A percentile compares a stretch with the other conserved stretches of the same genome.
These are phyloP conservation scores for Kodamaea suecica DNA, from an alignment of 1,139 yeast species.

Conservation along the genomic window DNA sequence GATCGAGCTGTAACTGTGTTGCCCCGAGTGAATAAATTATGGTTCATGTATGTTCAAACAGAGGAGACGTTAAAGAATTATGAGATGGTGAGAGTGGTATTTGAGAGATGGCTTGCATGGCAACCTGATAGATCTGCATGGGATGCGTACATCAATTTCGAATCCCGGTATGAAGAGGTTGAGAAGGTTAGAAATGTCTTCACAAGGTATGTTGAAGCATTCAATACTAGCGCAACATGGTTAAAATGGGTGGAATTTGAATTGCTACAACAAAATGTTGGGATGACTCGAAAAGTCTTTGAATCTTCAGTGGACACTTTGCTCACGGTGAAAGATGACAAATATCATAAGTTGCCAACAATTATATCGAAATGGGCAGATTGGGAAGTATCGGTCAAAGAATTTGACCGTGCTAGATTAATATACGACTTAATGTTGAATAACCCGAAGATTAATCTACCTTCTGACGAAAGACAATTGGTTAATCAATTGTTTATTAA, in stretches of 20 bases:
- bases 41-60: constrained; percentile 79
- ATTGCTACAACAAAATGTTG: constrained; percentile 20
- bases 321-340: constrained; percentile 22
- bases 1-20: constrained; percentile 73
- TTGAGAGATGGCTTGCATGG: constrained; percentile 82
- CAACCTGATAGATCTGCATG: constrained; percentile 64
- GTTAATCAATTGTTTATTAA: constrained; percentile 51
- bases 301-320: constrained; percentile 60
- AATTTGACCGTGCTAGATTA: constrained; percentile 62
- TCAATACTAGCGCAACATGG: constrained; percentile 63
- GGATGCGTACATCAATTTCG: constrained; percentile 73
- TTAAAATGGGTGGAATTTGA: constrained; percentile 42
- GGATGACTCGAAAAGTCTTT: constrained; percentile 58
- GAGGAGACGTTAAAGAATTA: constrained; percentile 77
- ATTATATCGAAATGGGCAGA: constrained; percentile 53
- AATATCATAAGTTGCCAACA: constrained; percentile 22
- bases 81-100: constrained; percentile 60
- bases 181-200: constrained; percentile 58
- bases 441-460: constrained; percentile 28
- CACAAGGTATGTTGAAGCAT: constrained; percentile 52
- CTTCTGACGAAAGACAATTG: constrained; percentile 34
- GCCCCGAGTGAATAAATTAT: constrained; percentile 79
- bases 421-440: constrained; percentile 53
- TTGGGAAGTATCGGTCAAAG: constrained; percentile 68
- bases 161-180: constrained; percentile 60